Evolutionary conservation across 345 rosid species (phyloP).

Genomic region (Crucihimalaya himalaica): DNA sequence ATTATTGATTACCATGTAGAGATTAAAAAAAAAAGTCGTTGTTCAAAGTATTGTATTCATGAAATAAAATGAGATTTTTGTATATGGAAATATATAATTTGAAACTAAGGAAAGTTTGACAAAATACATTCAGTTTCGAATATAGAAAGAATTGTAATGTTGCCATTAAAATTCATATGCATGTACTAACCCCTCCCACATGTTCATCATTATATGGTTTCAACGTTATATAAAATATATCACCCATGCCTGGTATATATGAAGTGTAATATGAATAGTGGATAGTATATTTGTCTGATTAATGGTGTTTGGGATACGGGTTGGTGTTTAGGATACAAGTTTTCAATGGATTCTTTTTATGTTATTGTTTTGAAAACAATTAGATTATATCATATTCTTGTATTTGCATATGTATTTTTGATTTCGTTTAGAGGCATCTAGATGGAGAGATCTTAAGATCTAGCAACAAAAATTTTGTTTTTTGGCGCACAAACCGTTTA

Average conservation of each 20-base stretch:
- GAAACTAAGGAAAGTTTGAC: neutral
- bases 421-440: neutral
- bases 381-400: neutral
- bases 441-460: neutral
- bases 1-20: too few relatives aligned
- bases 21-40: too few relatives aligned
- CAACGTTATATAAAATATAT: neutral
- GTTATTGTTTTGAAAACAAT: neutral
- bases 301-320: neutral
- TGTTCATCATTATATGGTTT: neutral
- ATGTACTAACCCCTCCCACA: neutral
- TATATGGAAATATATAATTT: too few relatives aligned
- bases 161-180: neutral
- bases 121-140: too few relatives aligned
- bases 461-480: neutral
- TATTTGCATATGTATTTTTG: neutral
- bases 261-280: too few relatives aligned
- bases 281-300: neutral
- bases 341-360: neutral
- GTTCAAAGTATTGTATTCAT: too few relatives aligned
- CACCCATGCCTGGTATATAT: neutral
- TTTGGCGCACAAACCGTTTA: too few relatives aligned
- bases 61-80: too few relatives aligned
- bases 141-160: neutral
- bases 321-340: neutral